These are phyloP conservation scores for Terfezia claveryi DNA, from an alignment of 495 filamentous ascomycete genomes.

Conservation along the genomic window DNA sequence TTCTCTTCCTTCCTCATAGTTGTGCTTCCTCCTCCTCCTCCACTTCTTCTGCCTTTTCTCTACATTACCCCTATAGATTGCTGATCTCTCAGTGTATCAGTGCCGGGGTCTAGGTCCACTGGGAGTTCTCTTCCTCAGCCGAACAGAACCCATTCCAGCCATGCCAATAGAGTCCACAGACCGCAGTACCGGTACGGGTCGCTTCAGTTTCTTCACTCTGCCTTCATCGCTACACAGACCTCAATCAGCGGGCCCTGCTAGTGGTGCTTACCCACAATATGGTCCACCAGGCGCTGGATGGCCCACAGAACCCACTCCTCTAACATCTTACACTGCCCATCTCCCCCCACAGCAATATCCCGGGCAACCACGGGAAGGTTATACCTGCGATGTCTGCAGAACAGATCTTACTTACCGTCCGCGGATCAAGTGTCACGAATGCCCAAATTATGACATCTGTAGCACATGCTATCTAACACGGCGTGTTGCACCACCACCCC, in stretches of 20 bases:
- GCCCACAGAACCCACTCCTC: background rate
- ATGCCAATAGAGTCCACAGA: too few relatives aligned
- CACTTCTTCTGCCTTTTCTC: too few relatives aligned
- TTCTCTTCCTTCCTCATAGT: too few relatives aligned
- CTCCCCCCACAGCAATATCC: background rate
- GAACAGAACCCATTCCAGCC: too few relatives aligned
- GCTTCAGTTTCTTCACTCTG: too few relatives aligned
- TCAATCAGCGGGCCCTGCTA: background rate
- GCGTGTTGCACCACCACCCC: background rate
- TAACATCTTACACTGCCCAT: background rate
- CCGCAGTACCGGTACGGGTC: too few relatives aligned
- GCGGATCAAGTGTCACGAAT: constrained; percentile 1
- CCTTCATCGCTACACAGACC: background rate
- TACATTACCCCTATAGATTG: too few relatives aligned
- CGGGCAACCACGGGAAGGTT: background rate
- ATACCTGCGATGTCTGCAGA: background rate
- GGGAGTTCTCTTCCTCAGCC: too few relatives aligned
- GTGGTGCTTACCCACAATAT: too few relatives aligned
- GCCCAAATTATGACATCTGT: constrained; percentile 4
- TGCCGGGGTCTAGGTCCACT: too few relatives aligned
- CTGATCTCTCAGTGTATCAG: too few relatives aligned
- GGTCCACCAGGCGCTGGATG: background rate
- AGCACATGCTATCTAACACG: background rate
- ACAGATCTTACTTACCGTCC: background rate
- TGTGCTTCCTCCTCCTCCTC: too few relatives aligned